phyloP scores from a whole-genome alignment of 2,329 filamentous ascomycete genomes.

The Alternaria arbusti region DNA sequence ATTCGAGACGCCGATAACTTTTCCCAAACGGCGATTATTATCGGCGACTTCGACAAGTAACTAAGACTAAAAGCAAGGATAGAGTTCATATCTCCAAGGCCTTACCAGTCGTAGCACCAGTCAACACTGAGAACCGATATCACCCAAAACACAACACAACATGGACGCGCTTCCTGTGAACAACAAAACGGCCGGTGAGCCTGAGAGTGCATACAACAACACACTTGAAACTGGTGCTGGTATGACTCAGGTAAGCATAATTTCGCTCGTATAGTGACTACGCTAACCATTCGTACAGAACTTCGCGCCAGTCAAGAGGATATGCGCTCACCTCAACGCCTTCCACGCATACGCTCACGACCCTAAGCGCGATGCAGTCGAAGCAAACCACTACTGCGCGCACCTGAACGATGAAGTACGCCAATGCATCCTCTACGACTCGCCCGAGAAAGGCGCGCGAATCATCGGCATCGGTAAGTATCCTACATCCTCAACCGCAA shows the following conservation, averaged over 20 bases:
- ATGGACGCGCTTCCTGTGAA: slow-evolving; percentile 49
- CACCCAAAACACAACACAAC: neutral
- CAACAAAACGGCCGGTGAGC: slow-evolving; percentile 56
- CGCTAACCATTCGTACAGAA: slow-evolving; percentile 51
- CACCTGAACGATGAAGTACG: slow-evolving; percentile 79
- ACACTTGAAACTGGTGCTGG: slow-evolving; percentile 67
- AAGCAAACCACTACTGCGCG: slow-evolving; percentile 85
- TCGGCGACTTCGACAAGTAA: neutral
- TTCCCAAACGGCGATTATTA: neutral
- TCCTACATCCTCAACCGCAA: neutral
- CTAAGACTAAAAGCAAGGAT: neutral
- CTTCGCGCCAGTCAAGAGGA: slow-evolving; percentile 71
- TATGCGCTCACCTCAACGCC: slow-evolving; percentile 86
- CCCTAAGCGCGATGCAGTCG: slow-evolving; percentile 67
- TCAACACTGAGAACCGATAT: neutral
- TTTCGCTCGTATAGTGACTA: too few relatives aligned
- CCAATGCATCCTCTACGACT: slow-evolving; percentile 86
- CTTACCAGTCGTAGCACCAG: neutral
- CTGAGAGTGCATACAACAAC: slow-evolving; percentile 62
- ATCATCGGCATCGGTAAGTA: slow-evolving; percentile 70
- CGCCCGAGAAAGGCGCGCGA: slow-evolving; percentile 67
- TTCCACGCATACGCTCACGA: slow-evolving; percentile 84
- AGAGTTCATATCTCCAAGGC: neutral
- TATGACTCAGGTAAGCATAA: slow-evolving; percentile 59
- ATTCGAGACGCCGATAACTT: neutral